Base-by-base conservation (phyloP, 495 filamentous ascomycete species). In the Bacidia rubella region DNA sequence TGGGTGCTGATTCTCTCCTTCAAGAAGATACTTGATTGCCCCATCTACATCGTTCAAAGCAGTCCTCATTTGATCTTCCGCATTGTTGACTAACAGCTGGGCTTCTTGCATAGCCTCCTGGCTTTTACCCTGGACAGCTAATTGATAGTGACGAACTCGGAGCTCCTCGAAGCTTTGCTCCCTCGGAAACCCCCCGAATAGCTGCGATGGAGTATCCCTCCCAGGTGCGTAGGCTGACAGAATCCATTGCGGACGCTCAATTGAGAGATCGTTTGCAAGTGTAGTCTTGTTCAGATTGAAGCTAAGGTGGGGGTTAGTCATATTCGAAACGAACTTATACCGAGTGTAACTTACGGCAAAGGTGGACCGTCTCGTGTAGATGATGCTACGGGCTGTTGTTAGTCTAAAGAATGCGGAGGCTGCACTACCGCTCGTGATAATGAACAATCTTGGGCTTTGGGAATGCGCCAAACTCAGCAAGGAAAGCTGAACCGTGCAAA, bases 121-220 rank as follows among this genome's bases (percentile, higher is more conserved):
- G 38, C 72, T 64, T 56, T 83, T 86, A 3, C 82, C 82, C 15
- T 76, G 53, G 17, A 75, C 72, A 27, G 66, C 60, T 7, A 72
- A 71, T 49, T 78, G 64, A 59, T 87, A 79, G 68, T 83, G 82
- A 20, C 78, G 74, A 12, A 89, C 47, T 49, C 87, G 75, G 47
- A 89, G 71, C 62, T 95, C 89, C 65, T 95, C 88, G 32, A 81
- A 80, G 60, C 86, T 90, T 57, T 86, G 80, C 65, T 95, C 89
- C 20, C 85, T 71, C n/a, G 75, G 70, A 41, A 74, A 72, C 4
- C 87, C 87, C 19, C 86, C 87, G 59, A 93, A 88, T 1, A 95
- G 71, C 62, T 89, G 86, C 11, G 76, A 75, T 1, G 88, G 88
- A 1, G 81, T 80, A 49, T 86, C 75, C 56, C 67, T 72, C 3